Evolutionary conservation across 1,139 yeast species (phyloP).

Genomic region (Yamadazyma diospyri): DNA sequence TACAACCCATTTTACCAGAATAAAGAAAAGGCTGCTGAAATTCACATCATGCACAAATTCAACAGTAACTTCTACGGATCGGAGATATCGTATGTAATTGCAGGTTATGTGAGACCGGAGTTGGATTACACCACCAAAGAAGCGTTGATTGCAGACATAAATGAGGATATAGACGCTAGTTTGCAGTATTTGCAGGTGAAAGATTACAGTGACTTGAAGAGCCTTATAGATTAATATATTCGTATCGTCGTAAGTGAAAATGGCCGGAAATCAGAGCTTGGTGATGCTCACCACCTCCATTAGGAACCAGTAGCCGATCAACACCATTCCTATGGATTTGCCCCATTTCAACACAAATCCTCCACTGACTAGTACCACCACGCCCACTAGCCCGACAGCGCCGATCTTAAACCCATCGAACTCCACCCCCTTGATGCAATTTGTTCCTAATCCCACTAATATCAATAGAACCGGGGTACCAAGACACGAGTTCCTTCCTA

Average conservation of each 20-base stretch:
- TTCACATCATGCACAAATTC: conserved; percentile 81
- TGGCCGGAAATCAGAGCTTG: too few relatives aligned
- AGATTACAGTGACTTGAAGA: background rate
- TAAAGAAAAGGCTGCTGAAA: conserved; percentile 74
- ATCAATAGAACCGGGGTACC: conserved; percentile 41
- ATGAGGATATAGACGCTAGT: conserved; percentile 73
- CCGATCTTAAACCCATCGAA: conserved; percentile 22
- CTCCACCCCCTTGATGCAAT: conserved; percentile 19
- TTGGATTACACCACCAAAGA: conserved; percentile 82
- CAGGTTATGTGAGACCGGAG: conserved; percentile 93
- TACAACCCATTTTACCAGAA: conserved; percentile 93
- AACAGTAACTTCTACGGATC: conserved; percentile 78
- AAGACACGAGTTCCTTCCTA: conserved; percentile 40
- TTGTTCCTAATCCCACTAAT: conserved; percentile 38
- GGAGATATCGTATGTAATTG: conserved; percentile 56
- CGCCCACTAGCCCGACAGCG: conserved; percentile 20
- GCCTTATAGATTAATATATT: too few relatives aligned
- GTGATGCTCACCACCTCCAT: conserved; percentile 13
- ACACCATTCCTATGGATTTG: conserved; percentile 23
- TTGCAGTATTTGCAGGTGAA: conserved; percentile 24
- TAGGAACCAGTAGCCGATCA: conserved; percentile 21
- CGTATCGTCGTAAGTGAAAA: too few relatives aligned
- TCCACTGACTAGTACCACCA: conserved; percentile 15
- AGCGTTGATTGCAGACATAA: conserved; percentile 81
- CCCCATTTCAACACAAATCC: conserved; percentile 35